Evolutionary conservation across 169 alveolate genomes (phyloP).

Genomic region (Plasmodium reichenowi): DNA sequence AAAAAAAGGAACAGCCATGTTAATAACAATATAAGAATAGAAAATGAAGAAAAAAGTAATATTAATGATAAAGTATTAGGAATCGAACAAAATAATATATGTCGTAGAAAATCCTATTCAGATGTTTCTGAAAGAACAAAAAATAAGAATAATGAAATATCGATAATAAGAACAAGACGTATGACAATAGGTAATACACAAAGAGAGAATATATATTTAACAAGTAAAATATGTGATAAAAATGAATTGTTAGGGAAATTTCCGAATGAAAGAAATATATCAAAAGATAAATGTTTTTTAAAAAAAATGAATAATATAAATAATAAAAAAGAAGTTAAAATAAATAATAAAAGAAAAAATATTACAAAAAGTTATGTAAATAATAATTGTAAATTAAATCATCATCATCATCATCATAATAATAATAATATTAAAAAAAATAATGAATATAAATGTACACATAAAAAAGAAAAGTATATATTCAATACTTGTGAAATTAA

Average conservation of each 20-base stretch:
- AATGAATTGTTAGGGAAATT: constrained; percentile 8
- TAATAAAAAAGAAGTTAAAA: constrained; percentile 5
- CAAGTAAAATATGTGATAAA: too few species aligned
- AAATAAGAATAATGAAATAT: too few species aligned
- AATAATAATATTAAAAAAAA: constrained; percentile 7
- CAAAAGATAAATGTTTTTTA: neutral
- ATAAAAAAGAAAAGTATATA: constrained; percentile 24
- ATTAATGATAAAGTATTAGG: too few species aligned
- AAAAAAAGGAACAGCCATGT: too few species aligned
- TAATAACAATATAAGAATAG: too few species aligned
- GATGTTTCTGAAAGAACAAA: too few species aligned
- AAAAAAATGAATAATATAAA: neutral
- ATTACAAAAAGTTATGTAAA: neutral
- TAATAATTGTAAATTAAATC: constrained; percentile 1
- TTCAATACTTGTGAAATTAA: constrained; percentile 6
- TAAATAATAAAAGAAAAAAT: constrained; percentile 6
- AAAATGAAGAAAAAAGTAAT: too few species aligned
- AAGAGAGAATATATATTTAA: too few species aligned
- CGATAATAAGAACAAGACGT: too few species aligned
- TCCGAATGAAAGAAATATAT: neutral
- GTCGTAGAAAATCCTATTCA: too few species aligned
- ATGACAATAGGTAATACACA: too few species aligned
- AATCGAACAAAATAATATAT: too few species aligned
- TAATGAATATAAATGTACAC: neutral
- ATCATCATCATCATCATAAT: neutral